phyloP scores from a whole-genome alignment of 2,329 filamentous ascomycete genomes.

The Exophiala xenobiotica region DNA sequence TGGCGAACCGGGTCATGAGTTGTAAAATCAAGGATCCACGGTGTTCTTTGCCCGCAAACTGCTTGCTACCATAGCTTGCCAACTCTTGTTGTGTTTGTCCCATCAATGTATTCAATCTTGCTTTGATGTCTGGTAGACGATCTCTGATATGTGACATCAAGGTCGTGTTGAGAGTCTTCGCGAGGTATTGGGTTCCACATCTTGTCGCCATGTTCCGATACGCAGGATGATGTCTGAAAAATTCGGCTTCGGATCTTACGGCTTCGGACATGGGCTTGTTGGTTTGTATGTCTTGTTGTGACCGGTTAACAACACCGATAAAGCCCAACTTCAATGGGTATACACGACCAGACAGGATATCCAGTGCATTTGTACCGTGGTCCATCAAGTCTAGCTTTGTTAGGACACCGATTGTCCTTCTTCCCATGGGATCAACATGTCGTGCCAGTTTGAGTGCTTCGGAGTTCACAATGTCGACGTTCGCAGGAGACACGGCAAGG shows the following conservation, averaged over 20 bases:
- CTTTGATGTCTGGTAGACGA: slow-evolving; percentile 94
- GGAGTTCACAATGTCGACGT: slow-evolving; percentile 97
- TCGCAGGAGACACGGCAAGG: slow-evolving; percentile 92
- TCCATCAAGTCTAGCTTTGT: slow-evolving; percentile 99
- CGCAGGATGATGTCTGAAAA: slow-evolving; percentile 95
- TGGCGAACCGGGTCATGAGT: slow-evolving; percentile 96
- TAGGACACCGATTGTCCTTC: slow-evolving; percentile 91
- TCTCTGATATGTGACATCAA: slow-evolving; percentile 96
- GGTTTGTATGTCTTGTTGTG: slow-evolving; percentile 95
- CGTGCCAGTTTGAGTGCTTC: slow-evolving; percentile 94
- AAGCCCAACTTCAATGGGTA: slow-evolving; percentile 97
- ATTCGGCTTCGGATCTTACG: slow-evolving; percentile 83
- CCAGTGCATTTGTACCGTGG: slow-evolving; percentile 94
- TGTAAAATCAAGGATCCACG: slow-evolving; percentile 91
- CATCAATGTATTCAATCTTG: slow-evolving; percentile 95
- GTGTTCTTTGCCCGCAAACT: slow-evolving; percentile 96
- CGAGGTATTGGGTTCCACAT: slow-evolving; percentile 91
- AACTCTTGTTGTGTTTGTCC: slow-evolving; percentile 99
- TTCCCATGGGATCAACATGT: slow-evolving; percentile 92
- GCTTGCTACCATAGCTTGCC: slow-evolving; percentile 95
- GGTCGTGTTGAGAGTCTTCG: slow-evolving; percentile 91
- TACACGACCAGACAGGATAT: slow-evolving; percentile 94
- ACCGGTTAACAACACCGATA: slow-evolving; percentile 96
- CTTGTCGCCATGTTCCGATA: slow-evolving; percentile 93
- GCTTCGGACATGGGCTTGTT: slow-evolving; percentile 95